These are phyloP conservation scores for Ophiostoma tasmaniense DNA, from an alignment of 2,329 filamentous ascomycete genomes.

Conservation along the genomic window DNA sequence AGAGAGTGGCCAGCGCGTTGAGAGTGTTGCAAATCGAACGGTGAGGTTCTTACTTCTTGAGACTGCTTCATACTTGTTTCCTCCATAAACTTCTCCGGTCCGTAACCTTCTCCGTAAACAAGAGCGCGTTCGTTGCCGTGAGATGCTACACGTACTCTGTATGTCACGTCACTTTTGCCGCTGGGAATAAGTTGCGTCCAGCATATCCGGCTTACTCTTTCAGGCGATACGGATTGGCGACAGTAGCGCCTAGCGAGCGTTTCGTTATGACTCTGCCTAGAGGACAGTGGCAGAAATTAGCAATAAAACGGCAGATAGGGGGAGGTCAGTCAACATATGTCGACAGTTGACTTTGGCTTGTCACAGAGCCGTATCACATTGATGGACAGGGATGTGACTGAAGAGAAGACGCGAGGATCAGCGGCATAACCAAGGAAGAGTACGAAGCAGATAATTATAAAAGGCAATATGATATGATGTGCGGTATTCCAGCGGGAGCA, in stretches of 20 bases:
- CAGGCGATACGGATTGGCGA: background rate
- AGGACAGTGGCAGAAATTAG: background rate
- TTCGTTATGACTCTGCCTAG: background rate
- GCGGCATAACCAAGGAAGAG: background rate
- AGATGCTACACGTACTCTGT: background rate
- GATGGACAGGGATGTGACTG: background rate
- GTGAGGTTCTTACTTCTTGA: background rate
- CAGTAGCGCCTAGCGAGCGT: background rate
- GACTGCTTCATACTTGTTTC: background rate
- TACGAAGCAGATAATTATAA: background rate
- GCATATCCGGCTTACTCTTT: background rate
- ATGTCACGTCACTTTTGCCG: background rate
- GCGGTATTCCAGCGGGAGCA: background rate
- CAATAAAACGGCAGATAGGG: background rate
- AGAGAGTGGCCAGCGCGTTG: too few relatives aligned
- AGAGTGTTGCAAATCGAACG: too few relatives aligned
- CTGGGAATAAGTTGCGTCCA: background rate
- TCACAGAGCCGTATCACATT: constrained; percentile 6
- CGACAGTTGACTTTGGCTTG: background rate
- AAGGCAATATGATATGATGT: background rate
- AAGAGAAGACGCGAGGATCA: background rate
- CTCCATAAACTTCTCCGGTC: background rate
- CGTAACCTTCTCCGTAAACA: too few relatives aligned
- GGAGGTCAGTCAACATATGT: background rate
- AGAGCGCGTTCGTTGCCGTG: background rate